These are phyloP conservation scores for Pichia heedii DNA, from an alignment of 805 yeast genomes.

Conservation along the genomic window DNA sequence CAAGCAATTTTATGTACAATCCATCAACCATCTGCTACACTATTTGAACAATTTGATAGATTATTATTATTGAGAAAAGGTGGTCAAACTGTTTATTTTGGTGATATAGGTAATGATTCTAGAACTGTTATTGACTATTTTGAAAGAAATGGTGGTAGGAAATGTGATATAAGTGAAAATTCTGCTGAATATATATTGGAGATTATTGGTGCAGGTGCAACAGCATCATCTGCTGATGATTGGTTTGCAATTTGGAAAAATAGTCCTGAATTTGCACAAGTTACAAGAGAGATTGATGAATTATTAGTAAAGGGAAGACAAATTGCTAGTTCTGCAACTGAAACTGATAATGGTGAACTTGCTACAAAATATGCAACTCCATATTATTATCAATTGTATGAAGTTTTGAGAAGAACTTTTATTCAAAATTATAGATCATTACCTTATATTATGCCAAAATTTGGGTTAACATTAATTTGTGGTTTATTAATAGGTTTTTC, in stretches of 20 bases:
- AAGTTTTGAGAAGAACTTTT: slow-evolving; percentile 31
- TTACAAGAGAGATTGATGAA: slow-evolving; percentile 24
- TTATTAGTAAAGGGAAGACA: slow-evolving; percentile 16
- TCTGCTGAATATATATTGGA: slow-evolving; percentile 73
- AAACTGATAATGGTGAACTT: slow-evolving; percentile 13
- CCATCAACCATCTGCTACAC: slow-evolving; percentile 41
- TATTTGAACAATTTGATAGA: slow-evolving; percentile 34
- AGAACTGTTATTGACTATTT: slow-evolving; percentile 36
- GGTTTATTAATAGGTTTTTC: slow-evolving; percentile 59
- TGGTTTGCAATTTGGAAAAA: slow-evolving; percentile 57
- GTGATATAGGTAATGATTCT: slow-evolving; percentile 43
- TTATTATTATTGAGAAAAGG: slow-evolving; percentile 36
- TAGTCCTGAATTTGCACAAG: slow-evolving; percentile 20
- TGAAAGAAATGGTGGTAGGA: slow-evolving; percentile 51
- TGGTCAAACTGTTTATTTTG: slow-evolving; percentile 46
- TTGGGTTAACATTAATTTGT: slow-evolving; percentile 31
- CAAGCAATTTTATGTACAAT: slow-evolving; percentile 52
- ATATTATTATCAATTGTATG: slow-evolving; percentile 29
- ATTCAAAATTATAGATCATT: slow-evolving; percentile 41
- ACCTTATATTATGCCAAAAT: slow-evolving; percentile 40
- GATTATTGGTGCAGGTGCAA: slow-evolving; percentile 78
- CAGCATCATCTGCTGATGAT: slow-evolving; percentile 49
- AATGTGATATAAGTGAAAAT: slow-evolving; percentile 52
- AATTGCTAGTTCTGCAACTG: too few species aligned
- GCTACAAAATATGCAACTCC: slow-evolving; percentile 35